Evolutionary conservation across 805 yeast species (phyloP), one percentile per base, ranked within the genome.

Genomic region (Candida easanensis): DNA sequence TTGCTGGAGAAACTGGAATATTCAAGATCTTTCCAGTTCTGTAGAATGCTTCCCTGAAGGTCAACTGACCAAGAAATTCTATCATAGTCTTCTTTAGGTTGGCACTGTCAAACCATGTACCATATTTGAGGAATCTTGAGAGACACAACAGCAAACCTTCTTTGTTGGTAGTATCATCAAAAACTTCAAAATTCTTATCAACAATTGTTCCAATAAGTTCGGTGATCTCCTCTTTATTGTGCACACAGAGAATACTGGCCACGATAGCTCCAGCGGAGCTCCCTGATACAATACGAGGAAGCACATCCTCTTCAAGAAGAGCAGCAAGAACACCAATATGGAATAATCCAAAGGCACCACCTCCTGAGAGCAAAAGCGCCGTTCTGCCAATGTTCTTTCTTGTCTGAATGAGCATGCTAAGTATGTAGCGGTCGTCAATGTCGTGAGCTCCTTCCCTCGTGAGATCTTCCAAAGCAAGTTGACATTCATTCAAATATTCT

Each of bases 191-290:
- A 19, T 71, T 71, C 36, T 60, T 63, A 26, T 66, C 63, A 26
- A 73, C 58, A n/a, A 75, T 68, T 15, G 66, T 58, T 23, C 65
- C 72, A 45, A 91, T 65, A 15, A 88, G 61, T 5, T 65, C 73
- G 16, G 71, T 62, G 2, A 82, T 71, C 62, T 90, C 97, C 25
- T 80, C 85, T 45, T 81, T 82, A 9, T 83, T 77, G 57, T 84
- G 88, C 15, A 86, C 82, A 57, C 96, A 88, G 36, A 93, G 70
- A 15, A 93, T 79, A 38, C 96, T 79, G 16, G 98, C 97, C 36
- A 93, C 82, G 40, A 93, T 90, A 1, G 97, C 89, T 15, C 99
- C 99, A 0, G 97, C 96, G 19, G 96, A 88, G 13, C 96, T 85
- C 1, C 99, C 99, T 37, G 96, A 85, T 14, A 93, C 79, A 28